Conservation (phyloP, 352 stramenopile species). For the Pythium oligandrum region DNA sequence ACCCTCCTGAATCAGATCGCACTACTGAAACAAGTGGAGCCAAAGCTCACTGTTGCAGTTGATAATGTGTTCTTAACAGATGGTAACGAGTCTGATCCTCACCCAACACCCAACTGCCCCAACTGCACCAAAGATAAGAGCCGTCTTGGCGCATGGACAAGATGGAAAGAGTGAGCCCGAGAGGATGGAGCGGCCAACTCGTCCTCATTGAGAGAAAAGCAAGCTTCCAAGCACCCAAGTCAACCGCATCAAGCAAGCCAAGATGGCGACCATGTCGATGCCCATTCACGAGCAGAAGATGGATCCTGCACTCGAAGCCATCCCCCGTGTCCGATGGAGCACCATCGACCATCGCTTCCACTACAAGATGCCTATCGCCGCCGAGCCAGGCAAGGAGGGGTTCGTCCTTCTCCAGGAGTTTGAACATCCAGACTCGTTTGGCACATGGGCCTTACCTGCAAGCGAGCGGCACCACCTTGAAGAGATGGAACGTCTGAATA, state of each 20-base stretch:
- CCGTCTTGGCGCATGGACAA: too few relatives aligned
- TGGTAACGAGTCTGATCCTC: too few relatives aligned
- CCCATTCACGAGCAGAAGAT: slow-evolving; percentile 26
- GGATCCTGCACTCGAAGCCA: slow-evolving; percentile 33
- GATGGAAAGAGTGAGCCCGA: too few relatives aligned
- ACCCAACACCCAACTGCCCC: too few relatives aligned
- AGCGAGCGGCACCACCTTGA: slow-evolving; percentile 55
- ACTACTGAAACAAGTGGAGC: too few relatives aligned
- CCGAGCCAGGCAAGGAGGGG: slow-evolving; percentile 49
- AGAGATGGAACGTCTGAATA: slow-evolving; percentile 74
- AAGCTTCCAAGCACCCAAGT: slow-evolving; percentile 1
- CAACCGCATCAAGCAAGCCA: slow-evolving; percentile 3
- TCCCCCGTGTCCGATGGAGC: slow-evolving; percentile 70
- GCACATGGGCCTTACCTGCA: slow-evolving; percentile 30
- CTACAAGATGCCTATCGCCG: slow-evolving; percentile 58
- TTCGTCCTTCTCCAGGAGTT: slow-evolving; percentile 75
- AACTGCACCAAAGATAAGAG: too few relatives aligned
- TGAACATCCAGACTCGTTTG: slow-evolving; percentile 45
- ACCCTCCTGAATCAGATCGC: too few relatives aligned
- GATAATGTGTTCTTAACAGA: too few relatives aligned
- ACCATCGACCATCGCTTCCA: slow-evolving; percentile 73
- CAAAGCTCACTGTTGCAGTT: too few relatives aligned
- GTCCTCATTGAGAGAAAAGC: slow-evolving; percentile 1
- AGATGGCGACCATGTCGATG: slow-evolving; percentile 43
- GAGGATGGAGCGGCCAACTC: background rate